These are phyloP conservation scores for Rubia occidens DNA, from an alignment of 305 asterid genomes.

Conservation along the genomic window DNA sequence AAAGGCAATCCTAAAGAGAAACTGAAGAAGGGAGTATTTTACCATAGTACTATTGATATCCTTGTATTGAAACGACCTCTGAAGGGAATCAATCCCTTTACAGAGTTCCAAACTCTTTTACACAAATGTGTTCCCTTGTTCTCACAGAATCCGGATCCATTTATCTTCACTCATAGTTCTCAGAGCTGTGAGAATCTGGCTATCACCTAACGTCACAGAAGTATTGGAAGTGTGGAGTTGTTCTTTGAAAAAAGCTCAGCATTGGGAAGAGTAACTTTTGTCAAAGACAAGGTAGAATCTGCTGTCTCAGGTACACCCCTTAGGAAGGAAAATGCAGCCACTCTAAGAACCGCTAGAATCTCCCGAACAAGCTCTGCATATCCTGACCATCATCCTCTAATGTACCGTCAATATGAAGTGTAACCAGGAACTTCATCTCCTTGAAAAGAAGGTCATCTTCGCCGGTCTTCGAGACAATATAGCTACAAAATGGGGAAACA, in stretches of 20 bases:
- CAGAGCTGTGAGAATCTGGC: neutral
- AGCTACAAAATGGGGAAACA: neutral
- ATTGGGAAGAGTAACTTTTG: neutral
- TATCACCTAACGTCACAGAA: neutral
- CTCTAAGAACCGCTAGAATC: neutral
- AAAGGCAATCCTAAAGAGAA: neutral
- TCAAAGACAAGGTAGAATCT: neutral
- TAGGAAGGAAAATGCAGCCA: neutral
- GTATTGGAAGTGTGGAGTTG: neutral
- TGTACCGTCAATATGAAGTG: neutral
- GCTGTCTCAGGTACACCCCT: neutral
- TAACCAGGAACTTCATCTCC: neutral
- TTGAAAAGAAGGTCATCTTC: neutral
- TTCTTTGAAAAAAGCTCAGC: conserved; percentile 3
- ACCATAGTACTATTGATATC: neutral
- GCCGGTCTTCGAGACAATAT: neutral
- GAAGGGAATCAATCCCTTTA: neutral
- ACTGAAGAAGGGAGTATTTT: neutral
- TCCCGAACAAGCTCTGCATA: neutral
- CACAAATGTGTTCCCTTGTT: too few relatives aligned
- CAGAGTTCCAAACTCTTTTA: too few relatives aligned
- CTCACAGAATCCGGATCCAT: too few relatives aligned
- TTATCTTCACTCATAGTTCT: too few relatives aligned
- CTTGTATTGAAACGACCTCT: neutral
- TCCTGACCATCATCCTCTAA: neutral